A percentile compares a stretch with the other conserved stretches of the same genome.
phyloP scores from a whole-genome alignment of 495 filamentous ascomycete species.

The Penicilliopsis zonata region DNA sequence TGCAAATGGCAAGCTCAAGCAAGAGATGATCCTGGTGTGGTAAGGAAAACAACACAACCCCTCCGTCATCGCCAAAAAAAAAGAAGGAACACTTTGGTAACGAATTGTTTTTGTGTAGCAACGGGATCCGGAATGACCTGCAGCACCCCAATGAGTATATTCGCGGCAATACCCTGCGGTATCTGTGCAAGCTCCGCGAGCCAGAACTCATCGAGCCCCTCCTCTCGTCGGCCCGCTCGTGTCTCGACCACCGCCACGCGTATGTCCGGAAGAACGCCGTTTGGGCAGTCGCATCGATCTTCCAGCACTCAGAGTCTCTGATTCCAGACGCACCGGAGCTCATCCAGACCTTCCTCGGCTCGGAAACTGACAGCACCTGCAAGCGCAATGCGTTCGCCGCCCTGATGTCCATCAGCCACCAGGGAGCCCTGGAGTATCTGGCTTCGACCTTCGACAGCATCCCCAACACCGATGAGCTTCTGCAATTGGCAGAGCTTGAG shows the following conservation, averaged over 20 bases:
- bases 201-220: constrained; percentile 93
- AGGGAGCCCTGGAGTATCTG: constrained; percentile 83
- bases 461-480: constrained; percentile 83
- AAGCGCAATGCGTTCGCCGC: constrained; percentile 97
- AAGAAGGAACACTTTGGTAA: constrained; percentile 7
- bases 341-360: constrained; percentile 77
- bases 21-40: constrained; percentile 99
- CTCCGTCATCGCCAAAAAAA: background rate
- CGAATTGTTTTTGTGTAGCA: constrained; percentile 39
- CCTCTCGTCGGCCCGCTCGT: constrained; percentile 78
- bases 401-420: constrained; percentile 79
- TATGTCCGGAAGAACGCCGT: constrained; percentile 98
- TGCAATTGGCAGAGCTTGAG: constrained; percentile 88
- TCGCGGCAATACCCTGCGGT: constrained; percentile 89
- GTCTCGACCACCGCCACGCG: constrained; percentile 89
- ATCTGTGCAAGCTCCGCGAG: constrained; percentile 92
- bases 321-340: constrained; percentile 95
- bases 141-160: constrained; percentile 98
- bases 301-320: constrained; percentile 77
- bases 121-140: constrained; percentile 94
- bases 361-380: constrained; percentile 90
- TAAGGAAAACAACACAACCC: constrained; percentile 30
- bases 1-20: constrained; percentile 82
- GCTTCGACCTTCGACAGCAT: constrained; percentile 88
- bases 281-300: constrained; percentile 87